Conservation (phyloP, 164 flowering plant species). For the Tetrastigma voinierianum region DNA sequence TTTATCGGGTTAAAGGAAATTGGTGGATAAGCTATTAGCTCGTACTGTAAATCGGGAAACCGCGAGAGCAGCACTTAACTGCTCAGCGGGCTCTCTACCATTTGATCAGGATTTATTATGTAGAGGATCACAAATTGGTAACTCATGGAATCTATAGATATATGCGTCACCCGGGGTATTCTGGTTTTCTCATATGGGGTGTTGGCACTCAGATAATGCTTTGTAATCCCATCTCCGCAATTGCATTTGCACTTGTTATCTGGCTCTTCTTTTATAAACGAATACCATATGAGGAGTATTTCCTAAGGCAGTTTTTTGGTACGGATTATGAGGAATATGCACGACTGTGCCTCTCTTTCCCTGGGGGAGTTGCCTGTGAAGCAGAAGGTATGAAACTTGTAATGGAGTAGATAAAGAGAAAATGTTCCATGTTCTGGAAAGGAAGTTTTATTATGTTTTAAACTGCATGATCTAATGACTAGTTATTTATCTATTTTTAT, state of each 20-base stretch:
- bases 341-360: slow-evolving; percentile 60
- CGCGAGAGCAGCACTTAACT: slow-evolving; percentile 69
- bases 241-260: slow-evolving; percentile 63
- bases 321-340: slow-evolving; percentile 69
- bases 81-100: slow-evolving; percentile 89
- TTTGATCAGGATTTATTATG: slow-evolving; percentile 53
- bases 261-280: slow-evolving; percentile 75
- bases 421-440: too few species aligned
- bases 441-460: too few species aligned
- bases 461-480: too few species aligned
- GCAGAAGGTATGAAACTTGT: slow-evolving; percentile 23
- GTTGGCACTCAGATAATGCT: slow-evolving; percentile 90
- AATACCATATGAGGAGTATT: slow-evolving; percentile 89
- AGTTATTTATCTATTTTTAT: too few species aligned
- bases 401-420: too few species aligned
- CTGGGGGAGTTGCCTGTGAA: slow-evolving; percentile 91
- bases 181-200: slow-evolving; percentile 89
- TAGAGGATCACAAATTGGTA: slow-evolving; percentile 65
- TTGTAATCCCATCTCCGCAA: slow-evolving; percentile 75
- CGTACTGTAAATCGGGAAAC: slow-evolving; percentile 77
- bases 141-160: slow-evolving; percentile 73
- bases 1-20: slow-evolving; percentile 59
- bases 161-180: slow-evolving; percentile 85
- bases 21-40: slow-evolving; percentile 85
- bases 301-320: slow-evolving; percentile 86